These are phyloP conservation scores for Meyerozyma athensensis DNA, from an alignment of 1,139 yeast species.

Conservation along the genomic window DNA sequence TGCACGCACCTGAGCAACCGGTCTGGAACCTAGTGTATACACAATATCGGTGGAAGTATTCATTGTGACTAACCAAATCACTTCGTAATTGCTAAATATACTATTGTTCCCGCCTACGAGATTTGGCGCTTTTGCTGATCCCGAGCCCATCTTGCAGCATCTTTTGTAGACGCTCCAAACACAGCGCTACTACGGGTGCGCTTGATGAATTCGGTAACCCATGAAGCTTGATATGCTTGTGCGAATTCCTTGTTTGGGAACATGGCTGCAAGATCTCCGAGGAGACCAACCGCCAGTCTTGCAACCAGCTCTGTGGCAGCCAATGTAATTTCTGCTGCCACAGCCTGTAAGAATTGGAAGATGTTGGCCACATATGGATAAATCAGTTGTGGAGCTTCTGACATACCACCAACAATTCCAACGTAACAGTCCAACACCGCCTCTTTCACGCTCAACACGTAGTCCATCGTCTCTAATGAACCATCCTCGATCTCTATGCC, in stretches of 20 bases:
- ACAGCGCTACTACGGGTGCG: slow-evolving; percentile 61
- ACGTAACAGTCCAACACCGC: slow-evolving; percentile 92
- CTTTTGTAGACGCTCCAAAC: slow-evolving; percentile 65
- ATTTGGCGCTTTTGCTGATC: slow-evolving; percentile 70
- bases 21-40: background rate
- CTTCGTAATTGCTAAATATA: background rate
- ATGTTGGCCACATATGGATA: slow-evolving; percentile 64
- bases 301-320: slow-evolving; percentile 61
- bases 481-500: slow-evolving; percentile 51
- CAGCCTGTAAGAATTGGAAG: slow-evolving; percentile 59
- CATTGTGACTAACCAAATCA: background rate
- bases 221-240: slow-evolving; percentile 59
- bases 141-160: slow-evolving; percentile 95
- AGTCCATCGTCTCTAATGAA: slow-evolving; percentile 73
- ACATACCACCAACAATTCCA: slow-evolving; percentile 87
- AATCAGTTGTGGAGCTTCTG: slow-evolving; percentile 61
- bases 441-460: slow-evolving; percentile 68
- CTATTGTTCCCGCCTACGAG: slow-evolving; percentile 5
- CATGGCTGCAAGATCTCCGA: slow-evolving; percentile 91
- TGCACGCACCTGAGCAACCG: no score
- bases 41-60: background rate
- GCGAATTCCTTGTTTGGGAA: slow-evolving; percentile 71
- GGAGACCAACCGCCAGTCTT: slow-evolving; percentile 76
- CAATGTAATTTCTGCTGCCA: slow-evolving; percentile 58
- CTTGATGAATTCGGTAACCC: slow-evolving; percentile 77